Base-by-base conservation (phyloP, 192 early-diverging fungal species). In the Rhizophagus sp. region DNA sequence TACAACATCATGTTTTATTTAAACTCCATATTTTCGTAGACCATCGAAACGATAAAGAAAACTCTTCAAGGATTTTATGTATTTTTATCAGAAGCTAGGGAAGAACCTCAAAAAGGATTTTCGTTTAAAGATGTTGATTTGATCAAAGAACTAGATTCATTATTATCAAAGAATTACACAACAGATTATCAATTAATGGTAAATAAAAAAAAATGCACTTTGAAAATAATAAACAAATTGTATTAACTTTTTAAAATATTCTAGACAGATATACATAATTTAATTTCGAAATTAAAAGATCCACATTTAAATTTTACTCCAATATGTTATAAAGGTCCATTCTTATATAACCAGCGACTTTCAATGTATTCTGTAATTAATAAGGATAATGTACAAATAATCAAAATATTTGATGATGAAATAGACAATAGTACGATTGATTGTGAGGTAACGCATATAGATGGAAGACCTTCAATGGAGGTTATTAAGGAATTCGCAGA, bases 381-480 rank as follows among this genome's bases (percentile, higher is more conserved):
- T 22, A 30, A 34, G 4, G 34, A 33, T n/a, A 17, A 70, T 24
- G 68, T 7, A 11, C 68, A 70, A 34, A 34, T 70, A 41, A 70
- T 70, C 7, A 34, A 70, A n/a, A 39, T 70, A 39, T 70, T 70
- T 41, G 68, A 70, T 47, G 68, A 70, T 22, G 4, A 30, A 70
- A 70, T 47, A 24, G 68, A 70, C 5, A 30, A 13, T 8, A 44
- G 22, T n/a, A 41, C 15, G 0, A 70, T 44, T 24, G 68, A 70
- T 70, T 70, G 68, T 44, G 33, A 70, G 8, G 68, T 70, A 8
- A 70, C 33, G 36, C 33, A 70, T 17, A 70, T 70, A 7, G 68
- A 70, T 70, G 36, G 22, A 7, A 17, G 7, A 70, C 39, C 68
- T 39, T 30, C 68, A 10, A 34, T 70, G 15, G 34, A 70, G 4